These are phyloP conservation scores for Vinca minor DNA, from an alignment of 257 asterid genomes.

Conservation along the genomic window DNA sequence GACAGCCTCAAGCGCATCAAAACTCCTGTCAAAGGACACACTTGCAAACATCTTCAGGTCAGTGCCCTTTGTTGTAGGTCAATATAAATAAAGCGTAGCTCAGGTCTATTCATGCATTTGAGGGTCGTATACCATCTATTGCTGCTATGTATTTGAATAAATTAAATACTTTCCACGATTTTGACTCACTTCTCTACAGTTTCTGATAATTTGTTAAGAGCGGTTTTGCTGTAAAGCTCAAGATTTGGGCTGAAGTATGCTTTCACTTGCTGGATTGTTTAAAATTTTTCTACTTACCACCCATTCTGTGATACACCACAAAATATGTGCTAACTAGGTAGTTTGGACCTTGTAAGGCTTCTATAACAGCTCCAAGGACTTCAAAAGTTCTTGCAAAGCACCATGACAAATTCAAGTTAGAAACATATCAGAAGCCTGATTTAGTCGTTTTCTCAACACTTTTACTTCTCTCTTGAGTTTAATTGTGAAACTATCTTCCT, in stretches of 20 bases:
- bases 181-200: conserved; percentile 1
- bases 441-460: neutral
- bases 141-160: neutral
- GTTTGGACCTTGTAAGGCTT: neutral
- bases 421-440: neutral
- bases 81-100: neutral
- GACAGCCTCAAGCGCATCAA: conserved; percentile 68
- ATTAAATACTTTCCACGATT: neutral
- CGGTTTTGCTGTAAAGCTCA: neutral
- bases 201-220: neutral
- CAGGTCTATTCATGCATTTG: neutral
- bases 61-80: conserved; percentile 11
- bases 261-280: neutral
- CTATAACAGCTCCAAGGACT: neutral
- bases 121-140: conserved; percentile 1
- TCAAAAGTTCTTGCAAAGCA: neutral
- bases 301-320: neutral
- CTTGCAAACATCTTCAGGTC: conserved; percentile 94
- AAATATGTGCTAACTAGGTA: neutral
- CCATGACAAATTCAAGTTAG: neutral
- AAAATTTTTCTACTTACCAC: neutral
- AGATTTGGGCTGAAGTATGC: neutral
- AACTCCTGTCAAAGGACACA: conserved; percentile 81
- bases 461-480: conserved; percentile 10
- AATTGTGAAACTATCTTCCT: neutral